These are phyloP conservation scores for Samsoniella hepiali DNA, from an alignment of 2,329 filamentous ascomycete species.

Conservation along the genomic window DNA sequence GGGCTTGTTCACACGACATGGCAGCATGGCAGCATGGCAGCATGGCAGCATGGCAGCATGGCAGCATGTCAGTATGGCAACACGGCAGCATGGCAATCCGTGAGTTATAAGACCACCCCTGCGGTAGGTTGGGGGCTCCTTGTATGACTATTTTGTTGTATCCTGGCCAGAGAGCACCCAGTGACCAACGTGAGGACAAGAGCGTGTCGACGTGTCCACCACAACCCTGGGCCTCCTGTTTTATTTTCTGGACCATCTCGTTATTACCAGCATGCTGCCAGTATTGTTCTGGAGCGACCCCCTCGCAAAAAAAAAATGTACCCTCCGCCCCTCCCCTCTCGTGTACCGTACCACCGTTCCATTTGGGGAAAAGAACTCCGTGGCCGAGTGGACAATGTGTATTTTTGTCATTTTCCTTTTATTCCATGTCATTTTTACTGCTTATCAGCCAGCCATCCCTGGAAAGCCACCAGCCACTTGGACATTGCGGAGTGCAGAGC, in stretches of 20 bases:
- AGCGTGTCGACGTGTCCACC: not conserved
- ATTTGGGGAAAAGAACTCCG: conserved; percentile 4
- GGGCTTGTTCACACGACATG: conserved; percentile 12
- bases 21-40: not conserved
- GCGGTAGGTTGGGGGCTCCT: not conserved
- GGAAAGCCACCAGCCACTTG: not conserved
- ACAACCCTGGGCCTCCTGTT: not conserved
- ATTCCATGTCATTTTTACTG: not conserved
- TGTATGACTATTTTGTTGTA: not conserved
- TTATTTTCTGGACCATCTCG: not conserved
- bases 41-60: not conserved
- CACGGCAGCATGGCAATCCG: not conserved
- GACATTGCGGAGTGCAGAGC: not conserved
- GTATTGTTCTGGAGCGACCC: conserved; percentile 8
- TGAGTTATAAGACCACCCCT: conserved; percentile 1
- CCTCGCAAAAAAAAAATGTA: not conserved
- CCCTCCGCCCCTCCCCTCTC: not conserved
- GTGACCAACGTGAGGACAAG: not conserved
- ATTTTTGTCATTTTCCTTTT: not conserved
- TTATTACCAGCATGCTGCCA: not conserved
- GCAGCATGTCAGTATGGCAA: not conserved
- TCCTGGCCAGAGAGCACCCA: not conserved
- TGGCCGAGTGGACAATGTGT: not conserved
- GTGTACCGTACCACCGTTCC: conserved; percentile 14
- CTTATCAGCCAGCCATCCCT: conserved; percentile 1